Base-by-base conservation (phyloP, 805 yeast genomes). In the Metschnikowia picachoensis region DNA sequence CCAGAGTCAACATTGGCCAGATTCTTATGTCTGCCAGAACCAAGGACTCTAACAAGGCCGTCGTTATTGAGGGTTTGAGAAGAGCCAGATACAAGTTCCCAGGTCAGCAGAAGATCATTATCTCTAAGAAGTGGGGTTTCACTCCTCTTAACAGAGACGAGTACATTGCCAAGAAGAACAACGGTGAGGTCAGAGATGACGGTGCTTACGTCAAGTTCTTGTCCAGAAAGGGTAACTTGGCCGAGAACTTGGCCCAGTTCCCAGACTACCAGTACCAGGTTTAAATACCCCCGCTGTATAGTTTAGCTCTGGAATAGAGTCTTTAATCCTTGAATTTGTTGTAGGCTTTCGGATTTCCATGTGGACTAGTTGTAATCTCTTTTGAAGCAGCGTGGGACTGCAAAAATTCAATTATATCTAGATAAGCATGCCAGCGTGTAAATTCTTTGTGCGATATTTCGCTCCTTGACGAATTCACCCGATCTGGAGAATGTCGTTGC, bases 71-170 rank as follows among this genome's bases (percentile, higher is more conserved):
- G 83, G 99, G 92, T 82, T 87, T 94, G 77, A 92, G 99, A 84
- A 92, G 99, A 85, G 95, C 97, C 62, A 92, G 98, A 83, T 94
- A 94, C 88, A 94, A 94, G 92, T 94, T 94, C 98, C 99, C 99
- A 77, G 99, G 99, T 82, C 99, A 94, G 83, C 99, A 94, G 81
- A 92, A 85, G 84, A 94, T 94, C 73, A 94, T 94, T 70, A 79
- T 94, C 77, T 94, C 99, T 65, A 94, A 94, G 95, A 94, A 94
- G 81, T 94, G 99, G 99, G 99, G 99, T 80, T 94, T 94, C 97
- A 94, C 99, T 77, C 87, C 87, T 77, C 86, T 94, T 72, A 82
- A 92, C 95, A 88, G 99, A 81, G 96, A 80, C 52, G 97, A 94
- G 70, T 94, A 92, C 86, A 80, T 89, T 70, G 82, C 79, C 68